A percentile compares a stretch with the other conserved stretches of the same genome.
phyloP scores from a whole-genome alignment of 805 yeast species.

The Lipomyces mesembrius region DNA sequence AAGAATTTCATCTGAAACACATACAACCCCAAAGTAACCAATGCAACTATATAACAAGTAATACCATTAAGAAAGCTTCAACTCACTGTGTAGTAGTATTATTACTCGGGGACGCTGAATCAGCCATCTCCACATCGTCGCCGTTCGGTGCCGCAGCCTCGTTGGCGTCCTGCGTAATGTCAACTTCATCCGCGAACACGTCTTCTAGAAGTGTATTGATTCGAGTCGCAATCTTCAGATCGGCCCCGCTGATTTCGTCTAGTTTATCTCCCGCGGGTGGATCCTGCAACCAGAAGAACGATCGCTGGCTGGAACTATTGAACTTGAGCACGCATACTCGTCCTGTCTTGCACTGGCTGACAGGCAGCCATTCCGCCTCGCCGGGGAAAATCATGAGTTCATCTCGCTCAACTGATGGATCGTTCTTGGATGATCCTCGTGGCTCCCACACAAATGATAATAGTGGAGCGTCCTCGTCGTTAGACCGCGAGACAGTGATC shows the following conservation, averaged over 20 bases:
- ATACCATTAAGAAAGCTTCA: constrained; percentile 1
- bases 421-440: constrained; percentile 50
- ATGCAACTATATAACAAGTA: constrained; percentile 5
- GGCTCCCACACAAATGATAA: constrained; percentile 76
- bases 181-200: constrained; percentile 41
- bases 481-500: constrained; percentile 59
- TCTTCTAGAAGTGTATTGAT: constrained; percentile 57
- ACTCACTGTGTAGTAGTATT: constrained; percentile 31
- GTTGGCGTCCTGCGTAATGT: constrained; percentile 17
- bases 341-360: constrained; percentile 72
- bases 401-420: constrained; percentile 48
- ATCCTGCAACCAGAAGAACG: constrained; percentile 75
- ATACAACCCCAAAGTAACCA: constrained; percentile 5
- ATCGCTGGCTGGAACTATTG: constrained; percentile 63
- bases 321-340: constrained; percentile 73
- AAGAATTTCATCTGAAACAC: constrained; percentile 5
- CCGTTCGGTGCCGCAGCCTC: constrained; percentile 11
- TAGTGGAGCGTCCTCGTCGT: constrained; percentile 73
- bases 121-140: constrained; percentile 36
- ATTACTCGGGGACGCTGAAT: constrained; percentile 8
- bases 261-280: constrained; percentile 64
- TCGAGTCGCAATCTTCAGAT: constrained; percentile 54
- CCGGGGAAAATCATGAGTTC: constrained; percentile 81
- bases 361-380: constrained; percentile 77
- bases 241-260: constrained; percentile 60